Evolutionary conservation across 2,329 filamentous ascomycete species (phyloP).

Genomic region (Paraconiothyrium sp.): DNA sequence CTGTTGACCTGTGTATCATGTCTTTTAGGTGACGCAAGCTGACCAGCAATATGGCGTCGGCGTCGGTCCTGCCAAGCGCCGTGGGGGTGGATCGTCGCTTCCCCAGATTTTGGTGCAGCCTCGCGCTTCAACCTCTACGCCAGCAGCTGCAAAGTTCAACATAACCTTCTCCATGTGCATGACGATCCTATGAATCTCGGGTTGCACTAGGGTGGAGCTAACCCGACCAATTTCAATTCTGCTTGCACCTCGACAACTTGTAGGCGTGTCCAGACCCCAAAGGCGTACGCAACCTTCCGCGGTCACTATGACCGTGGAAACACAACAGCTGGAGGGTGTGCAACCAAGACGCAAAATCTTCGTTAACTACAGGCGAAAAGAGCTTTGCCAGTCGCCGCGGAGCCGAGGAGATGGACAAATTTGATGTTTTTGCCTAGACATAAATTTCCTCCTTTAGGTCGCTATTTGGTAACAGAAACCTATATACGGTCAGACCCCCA

Average conservation of each 20-base stretch:
- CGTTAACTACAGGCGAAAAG: background rate
- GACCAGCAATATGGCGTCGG: background rate
- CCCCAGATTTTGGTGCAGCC: constrained; percentile 14
- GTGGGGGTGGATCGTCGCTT: constrained; percentile 17
- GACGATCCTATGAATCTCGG: background rate
- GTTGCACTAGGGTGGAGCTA: background rate
- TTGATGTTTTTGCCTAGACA: constrained; percentile 10
- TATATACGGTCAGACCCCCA: constrained; percentile 20
- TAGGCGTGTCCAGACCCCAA: background rate
- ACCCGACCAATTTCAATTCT: background rate
- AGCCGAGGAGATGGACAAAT: constrained; percentile 36
- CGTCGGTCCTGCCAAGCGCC: constrained; percentile 12
- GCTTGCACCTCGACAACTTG: background rate
- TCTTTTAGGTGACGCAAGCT: background rate
- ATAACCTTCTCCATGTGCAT: background rate
- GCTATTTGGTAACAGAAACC: constrained; percentile 38
- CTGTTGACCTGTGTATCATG: no score
- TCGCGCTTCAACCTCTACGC: background rate
- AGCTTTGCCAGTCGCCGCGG: constrained; percentile 9
- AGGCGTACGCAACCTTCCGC: background rate
- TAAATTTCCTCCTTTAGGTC: constrained; percentile 18
- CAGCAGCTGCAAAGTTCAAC: background rate
- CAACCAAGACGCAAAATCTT: background rate
- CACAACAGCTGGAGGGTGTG: background rate
- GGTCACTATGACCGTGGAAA: background rate